A percentile compares a stretch with the other conserved stretches of the same genome.
Evolutionary conservation across 768 basidiomycete genomes (phyloP).

Genomic region (Russula sp.): DNA sequence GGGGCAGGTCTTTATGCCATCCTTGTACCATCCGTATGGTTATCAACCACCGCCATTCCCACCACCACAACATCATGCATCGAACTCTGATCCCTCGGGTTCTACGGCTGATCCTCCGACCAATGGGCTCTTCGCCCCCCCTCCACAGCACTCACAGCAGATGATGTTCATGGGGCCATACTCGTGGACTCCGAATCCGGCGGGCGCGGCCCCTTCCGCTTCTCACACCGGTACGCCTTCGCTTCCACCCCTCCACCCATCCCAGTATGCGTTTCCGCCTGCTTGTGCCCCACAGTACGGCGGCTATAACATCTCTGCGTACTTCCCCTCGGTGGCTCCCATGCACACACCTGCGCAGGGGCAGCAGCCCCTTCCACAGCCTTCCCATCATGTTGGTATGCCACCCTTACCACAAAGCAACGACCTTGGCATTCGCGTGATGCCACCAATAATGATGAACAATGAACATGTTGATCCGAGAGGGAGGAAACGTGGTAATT

Average conservation of each 20-base stretch:
- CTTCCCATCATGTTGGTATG: conserved; percentile 29
- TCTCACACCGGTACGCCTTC: conserved; percentile 31
- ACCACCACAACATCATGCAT: conserved; percentile 16
- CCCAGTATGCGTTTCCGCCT: conserved; percentile 29
- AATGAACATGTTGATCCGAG: conserved; percentile 29
- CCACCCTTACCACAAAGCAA: conserved; percentile 8
- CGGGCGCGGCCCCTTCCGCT: conserved; percentile 27
- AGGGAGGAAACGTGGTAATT: conserved; percentile 17
- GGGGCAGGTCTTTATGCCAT: conserved; percentile 22
- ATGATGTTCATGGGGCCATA: conserved; percentile 28
- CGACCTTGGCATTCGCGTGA: conserved; percentile 26
- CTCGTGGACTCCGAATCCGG: conserved; percentile 10
- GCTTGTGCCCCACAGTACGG: conserved; percentile 29
- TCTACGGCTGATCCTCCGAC: conserved; percentile 14
- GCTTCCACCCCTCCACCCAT: conserved; percentile 27
- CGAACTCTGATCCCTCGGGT: conserved; percentile 26
- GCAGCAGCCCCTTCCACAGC: conserved; percentile 22
- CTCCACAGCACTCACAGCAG: conserved; percentile 32
- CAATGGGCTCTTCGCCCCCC: conserved; percentile 1
- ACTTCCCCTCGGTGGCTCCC: conserved; percentile 3
- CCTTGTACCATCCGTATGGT: conserved; percentile 17
- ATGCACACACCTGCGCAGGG: conserved; percentile 15
- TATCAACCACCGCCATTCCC: conserved; percentile 10
- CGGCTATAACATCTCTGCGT: conserved; percentile 9
- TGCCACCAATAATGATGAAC: conserved; percentile 28